Base-by-base conservation (phyloP, 208 protist genomes). In the Trypanosoma grayi region DNA sequence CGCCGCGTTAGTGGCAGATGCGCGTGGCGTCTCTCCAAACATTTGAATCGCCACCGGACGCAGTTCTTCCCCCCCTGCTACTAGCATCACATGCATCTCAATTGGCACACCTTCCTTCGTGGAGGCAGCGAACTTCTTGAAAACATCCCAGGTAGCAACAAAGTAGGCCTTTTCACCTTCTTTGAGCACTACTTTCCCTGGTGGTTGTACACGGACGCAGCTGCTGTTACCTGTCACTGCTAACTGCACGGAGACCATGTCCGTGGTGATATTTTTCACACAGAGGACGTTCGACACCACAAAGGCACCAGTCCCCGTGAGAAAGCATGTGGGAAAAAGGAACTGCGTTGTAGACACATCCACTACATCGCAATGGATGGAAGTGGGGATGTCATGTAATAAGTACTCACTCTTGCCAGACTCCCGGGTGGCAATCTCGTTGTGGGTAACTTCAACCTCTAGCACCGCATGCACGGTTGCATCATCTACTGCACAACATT, bases 271-370 rank as follows among this genome's bases (percentile, higher is more conserved):
- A 53, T 69, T 88, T 60, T 83, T 76, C 36, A 88, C 60, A 43
- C 64, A 81, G 37, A 92, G 25, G 25, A 88, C 73, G 47, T 92
- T 92, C 5, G 76, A 81, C 24, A 92, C 73, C 22, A 88, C 57
- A 60, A 77, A 92, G n/a, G 59, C 60, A 14, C 79, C 79, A 20
- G 51, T 66, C n/a, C 66, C 66, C 13, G 47, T 60, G 31, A 86
- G 60, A 50, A 92, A 79, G 27, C 33, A 68, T 4, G 65, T 58
- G 2, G 79, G 81, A 51, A 78, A 92, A 70, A 83, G 87, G 30
- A 85, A 66, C 11, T 69, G 50, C 11, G 62, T 61, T 16, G 79
- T 81, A 16, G 83, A 85, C 57, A 83, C 53, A 20, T 52, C 36
- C 41, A 64, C 53, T 2, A 60, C 39, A 16, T 33, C 45, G 11